These are phyloP conservation scores for Paracoccidioides lutzii DNA, from an alignment of 2,329 filamentous ascomycete species.

Conservation along the genomic window DNA sequence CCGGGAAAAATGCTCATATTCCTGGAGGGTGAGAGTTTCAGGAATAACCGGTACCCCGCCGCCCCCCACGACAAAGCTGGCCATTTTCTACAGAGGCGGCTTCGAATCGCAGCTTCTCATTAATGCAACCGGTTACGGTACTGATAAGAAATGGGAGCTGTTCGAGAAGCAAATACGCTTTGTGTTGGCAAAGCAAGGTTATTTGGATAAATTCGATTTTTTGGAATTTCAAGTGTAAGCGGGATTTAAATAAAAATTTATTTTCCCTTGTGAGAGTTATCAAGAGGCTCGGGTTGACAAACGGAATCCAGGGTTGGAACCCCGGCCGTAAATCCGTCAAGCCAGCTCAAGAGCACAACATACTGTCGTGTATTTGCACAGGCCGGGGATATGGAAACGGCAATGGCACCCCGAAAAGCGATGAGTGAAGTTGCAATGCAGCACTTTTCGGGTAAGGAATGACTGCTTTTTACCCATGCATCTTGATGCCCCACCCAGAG, in stretches of 20 bases:
- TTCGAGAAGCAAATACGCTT: constrained; percentile 37
- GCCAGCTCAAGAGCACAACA: constrained; percentile 32
- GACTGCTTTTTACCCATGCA: no score
- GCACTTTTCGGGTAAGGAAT: constrained; percentile 26
- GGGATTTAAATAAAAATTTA: background rate
- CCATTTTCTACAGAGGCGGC: constrained; percentile 39
- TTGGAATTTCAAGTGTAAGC: constrained; percentile 40
- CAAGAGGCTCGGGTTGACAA: no score
- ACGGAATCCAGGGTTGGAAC: constrained; percentile 22
- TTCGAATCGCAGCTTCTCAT: constrained; percentile 35
- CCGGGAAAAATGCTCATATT: background rate
- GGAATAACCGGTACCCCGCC: constrained; percentile 33
- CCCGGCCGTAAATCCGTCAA: constrained; percentile 26
- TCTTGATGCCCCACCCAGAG: no score
- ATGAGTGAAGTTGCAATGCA: constrained; percentile 29
- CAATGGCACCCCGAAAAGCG: constrained; percentile 20
- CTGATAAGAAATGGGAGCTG: constrained; percentile 37
- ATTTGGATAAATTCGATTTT: constrained; percentile 33
- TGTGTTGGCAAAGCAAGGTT: constrained; percentile 28
- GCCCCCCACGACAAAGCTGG: constrained; percentile 40
- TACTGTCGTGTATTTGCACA: constrained; percentile 36
- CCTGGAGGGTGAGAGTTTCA: constrained; percentile 28
- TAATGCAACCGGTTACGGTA: constrained; percentile 39
- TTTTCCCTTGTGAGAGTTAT: background rate
- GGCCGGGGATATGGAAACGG: constrained; percentile 18